A percentile compares a stretch with the other conserved stretches of the same genome.
Conservation (phyloP, 305 asterid species). For the Solanum hybrid region DNA sequence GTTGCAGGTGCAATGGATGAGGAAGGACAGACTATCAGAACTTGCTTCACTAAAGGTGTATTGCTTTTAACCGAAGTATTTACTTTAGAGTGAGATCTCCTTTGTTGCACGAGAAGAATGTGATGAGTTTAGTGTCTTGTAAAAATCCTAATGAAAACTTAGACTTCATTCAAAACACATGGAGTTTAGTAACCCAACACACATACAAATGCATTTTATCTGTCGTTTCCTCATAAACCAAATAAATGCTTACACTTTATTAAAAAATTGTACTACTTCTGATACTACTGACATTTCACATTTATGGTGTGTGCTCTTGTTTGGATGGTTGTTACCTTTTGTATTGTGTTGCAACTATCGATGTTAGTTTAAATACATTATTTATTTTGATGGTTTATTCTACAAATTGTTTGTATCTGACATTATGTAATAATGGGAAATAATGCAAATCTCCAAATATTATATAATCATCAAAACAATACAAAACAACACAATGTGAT, state of each 20-base stretch:
- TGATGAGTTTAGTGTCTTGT: slow-evolving; percentile 38
- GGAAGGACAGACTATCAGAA: slow-evolving; percentile 8
- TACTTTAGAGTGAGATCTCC: slow-evolving; percentile 27
- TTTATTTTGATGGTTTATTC: background rate
- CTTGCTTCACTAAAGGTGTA: slow-evolving; percentile 20
- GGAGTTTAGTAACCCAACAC: background rate
- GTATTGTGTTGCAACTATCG: background rate
- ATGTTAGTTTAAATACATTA: background rate
- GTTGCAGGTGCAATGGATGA: slow-evolving; percentile 8
- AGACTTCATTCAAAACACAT: background rate
- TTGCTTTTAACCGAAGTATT: slow-evolving; percentile 16
- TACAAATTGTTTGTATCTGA: background rate
- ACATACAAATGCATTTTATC: background rate
- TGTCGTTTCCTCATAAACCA: background rate
- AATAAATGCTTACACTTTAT: background rate
- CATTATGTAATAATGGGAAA: background rate
- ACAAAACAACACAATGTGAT: background rate
- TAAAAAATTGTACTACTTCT: background rate
- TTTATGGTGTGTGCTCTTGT: background rate
- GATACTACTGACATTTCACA: background rate
- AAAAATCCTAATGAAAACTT: slow-evolving; percentile 32
- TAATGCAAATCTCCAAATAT: background rate
- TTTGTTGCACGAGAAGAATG: slow-evolving; percentile 27
- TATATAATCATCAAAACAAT: background rate
- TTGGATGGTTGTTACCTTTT: background rate